Base-by-base conservation (phyloP, 2,329 filamentous ascomycete species). In the Fonsecaea multimorphosa region DNA sequence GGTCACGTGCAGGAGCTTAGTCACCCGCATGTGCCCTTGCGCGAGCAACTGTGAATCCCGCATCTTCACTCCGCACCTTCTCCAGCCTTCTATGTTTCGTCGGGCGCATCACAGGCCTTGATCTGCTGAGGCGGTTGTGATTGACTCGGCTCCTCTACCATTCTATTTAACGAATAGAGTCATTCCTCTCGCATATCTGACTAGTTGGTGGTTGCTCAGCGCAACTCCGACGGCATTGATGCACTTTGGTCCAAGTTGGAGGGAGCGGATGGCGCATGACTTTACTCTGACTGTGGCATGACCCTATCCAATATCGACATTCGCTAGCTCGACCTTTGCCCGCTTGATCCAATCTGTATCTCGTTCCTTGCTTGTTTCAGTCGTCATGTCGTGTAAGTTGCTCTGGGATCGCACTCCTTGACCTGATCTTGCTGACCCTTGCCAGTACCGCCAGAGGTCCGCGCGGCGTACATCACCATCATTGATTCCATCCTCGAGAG, bases 401-500 rank as follows among this genome's bases (percentile, higher is more conserved):
- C 9, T 49, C 31, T 38, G 7, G 16, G 44, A 11, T 40, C 22
- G 29, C 6, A 36, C 19, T 38, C 16, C 38, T 40, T 4, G 22
- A 40, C 19, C 3, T 19, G 12, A 31, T 54, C 22, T 58, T 51
- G 53, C 63, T 70, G 38, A 71, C 63, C 14, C 44, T 51, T 22
- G 14, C 24, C 57, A 84, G 82, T 87, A 67, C 77, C 84, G 38
- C 73, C 80, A 38, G 82, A 84, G 67, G 74, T 80, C 54, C 79
- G 81, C 75, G 78, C 79, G 59, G 78, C 78, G 59, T 87, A 87
- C 75, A 80, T 82, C 52, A 78, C 78, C 72, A 86, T 89, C 74
- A 89, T 89, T 71, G 87, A 89, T 76, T 79, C 80, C 34, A 89
- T 89, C 71, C 80, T 89, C 58, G 81, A 81, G 52, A 78, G 78